Evolutionary conservation across 345 rosid species (phyloP).

Genomic region (Psidium friedrichsthalianum): DNA sequence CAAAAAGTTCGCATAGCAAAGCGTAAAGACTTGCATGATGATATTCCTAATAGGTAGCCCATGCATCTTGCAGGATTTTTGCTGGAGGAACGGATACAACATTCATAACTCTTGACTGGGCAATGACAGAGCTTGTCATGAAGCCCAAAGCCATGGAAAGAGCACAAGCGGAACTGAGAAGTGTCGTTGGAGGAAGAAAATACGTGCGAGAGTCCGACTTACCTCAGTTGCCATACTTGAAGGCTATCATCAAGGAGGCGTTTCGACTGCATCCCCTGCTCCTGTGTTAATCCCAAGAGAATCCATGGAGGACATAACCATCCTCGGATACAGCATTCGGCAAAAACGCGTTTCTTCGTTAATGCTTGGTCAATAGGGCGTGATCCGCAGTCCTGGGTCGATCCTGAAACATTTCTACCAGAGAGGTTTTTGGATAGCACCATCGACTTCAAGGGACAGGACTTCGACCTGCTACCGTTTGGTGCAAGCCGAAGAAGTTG

Average conservation of each 20-base stretch:
- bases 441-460: constrained; percentile 36
- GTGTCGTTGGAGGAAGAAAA: constrained; percentile 14
- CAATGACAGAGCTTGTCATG: constrained; percentile 33
- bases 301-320: constrained; percentile 31
- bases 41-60: neutral
- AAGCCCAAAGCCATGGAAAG: constrained; percentile 19
- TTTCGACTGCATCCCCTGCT: constrained; percentile 41
- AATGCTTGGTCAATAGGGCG: too few species aligned
- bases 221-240: constrained; percentile 24
- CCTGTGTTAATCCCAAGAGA: constrained; percentile 49
- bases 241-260: constrained; percentile 41
- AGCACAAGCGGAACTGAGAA: constrained; percentile 32
- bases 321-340: too few species aligned
- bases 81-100: constrained; percentile 31
- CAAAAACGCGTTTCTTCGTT: too few species aligned
- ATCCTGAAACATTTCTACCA: too few species aligned
- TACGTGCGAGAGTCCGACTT: constrained; percentile 31
- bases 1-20: neutral
- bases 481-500: constrained; percentile 46
- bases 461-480: constrained; percentile 42
- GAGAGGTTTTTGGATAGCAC: constrained; percentile 31
- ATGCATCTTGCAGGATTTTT: constrained; percentile 23
- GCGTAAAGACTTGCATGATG: neutral
- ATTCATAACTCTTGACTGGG: constrained; percentile 24
- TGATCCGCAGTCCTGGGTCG: too few species aligned